These are phyloP conservation scores for Metschnikowia santaceciliae DNA, from an alignment of 805 yeast species.

Conservation along the genomic window DNA sequence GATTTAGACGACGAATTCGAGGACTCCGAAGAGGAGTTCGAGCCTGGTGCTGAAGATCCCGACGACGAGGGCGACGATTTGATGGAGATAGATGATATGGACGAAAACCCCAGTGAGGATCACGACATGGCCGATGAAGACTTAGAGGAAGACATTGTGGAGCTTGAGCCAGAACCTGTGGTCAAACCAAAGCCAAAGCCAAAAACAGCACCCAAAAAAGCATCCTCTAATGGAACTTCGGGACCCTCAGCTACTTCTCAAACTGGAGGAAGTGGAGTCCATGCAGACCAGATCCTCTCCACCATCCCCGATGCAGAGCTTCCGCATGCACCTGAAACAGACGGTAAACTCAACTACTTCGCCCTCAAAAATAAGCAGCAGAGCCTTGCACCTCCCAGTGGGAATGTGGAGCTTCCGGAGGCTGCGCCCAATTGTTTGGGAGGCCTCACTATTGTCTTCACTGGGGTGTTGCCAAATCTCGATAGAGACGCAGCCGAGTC, in stretches of 20 bases:
- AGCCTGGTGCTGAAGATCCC: constrained; percentile 18
- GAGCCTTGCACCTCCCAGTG: constrained; percentile 27
- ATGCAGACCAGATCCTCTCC: constrained; percentile 50
- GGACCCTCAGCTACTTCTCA: constrained; percentile 1
- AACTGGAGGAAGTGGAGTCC: constrained; percentile 25
- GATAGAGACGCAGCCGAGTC: constrained; percentile 73
- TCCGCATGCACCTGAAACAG: constrained; percentile 48
- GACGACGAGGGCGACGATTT: constrained; percentile 11
- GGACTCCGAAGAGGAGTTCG: constrained; percentile 24
- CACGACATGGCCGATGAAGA: constrained; percentile 6
- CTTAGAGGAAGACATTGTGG: constrained; percentile 11
- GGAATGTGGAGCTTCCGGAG: constrained; percentile 57
- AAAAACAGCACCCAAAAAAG: constrained; percentile 7
- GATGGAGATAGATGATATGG: constrained; percentile 15
- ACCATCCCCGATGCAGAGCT: constrained; percentile 74
- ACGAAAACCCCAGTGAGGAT: constrained; percentile 9
- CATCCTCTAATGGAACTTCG: background rate
- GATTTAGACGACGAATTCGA: constrained; percentile 18
- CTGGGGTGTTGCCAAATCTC: constrained; percentile 80
- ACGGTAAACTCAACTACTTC: constrained; percentile 56
- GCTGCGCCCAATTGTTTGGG: constrained; percentile 83
- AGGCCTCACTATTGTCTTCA: constrained; percentile 89
- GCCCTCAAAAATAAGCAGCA: constrained; percentile 35
- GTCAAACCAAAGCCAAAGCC: constrained; percentile 4
- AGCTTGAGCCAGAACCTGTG: constrained; percentile 12